These are phyloP conservation scores for Eucalyptus curtisii DNA, from an alignment of 345 rosid species.

Conservation along the genomic window DNA sequence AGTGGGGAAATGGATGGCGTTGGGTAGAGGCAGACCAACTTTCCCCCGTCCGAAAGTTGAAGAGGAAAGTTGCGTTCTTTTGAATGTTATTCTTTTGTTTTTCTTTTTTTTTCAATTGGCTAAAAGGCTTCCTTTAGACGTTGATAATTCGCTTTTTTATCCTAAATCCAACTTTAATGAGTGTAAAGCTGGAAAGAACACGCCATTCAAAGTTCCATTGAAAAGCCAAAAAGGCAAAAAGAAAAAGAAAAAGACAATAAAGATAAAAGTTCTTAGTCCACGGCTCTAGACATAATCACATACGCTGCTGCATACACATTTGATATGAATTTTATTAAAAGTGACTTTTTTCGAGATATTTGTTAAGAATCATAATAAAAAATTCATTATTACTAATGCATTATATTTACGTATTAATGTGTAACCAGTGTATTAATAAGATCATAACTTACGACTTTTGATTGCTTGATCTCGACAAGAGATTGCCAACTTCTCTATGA, in stretches of 20 bases:
- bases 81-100: neutral
- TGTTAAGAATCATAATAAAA: neutral
- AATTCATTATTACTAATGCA: neutral
- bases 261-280: neutral
- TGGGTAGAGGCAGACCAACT: neutral
- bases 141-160: neutral
- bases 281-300: neutral
- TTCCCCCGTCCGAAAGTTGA: neutral
- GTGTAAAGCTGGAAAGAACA: neutral
- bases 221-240: neutral
- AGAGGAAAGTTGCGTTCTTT: neutral
- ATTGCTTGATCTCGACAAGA: neutral
- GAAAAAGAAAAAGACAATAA: neutral
- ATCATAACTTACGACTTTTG: neutral
- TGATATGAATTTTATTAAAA: neutral
- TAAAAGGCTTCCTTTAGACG: neutral
- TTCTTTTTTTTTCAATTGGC: neutral
- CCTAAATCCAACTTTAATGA: neutral
- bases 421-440: neutral
- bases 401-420: neutral
- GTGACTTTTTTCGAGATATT: neutral
- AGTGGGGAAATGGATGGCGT: neutral
- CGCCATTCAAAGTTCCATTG: neutral
- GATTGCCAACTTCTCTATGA: neutral
- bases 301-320: neutral